Base-by-base conservation (phyloP, 2,329 filamentous ascomycete genomes). In the Eurotiales sp. region DNA sequence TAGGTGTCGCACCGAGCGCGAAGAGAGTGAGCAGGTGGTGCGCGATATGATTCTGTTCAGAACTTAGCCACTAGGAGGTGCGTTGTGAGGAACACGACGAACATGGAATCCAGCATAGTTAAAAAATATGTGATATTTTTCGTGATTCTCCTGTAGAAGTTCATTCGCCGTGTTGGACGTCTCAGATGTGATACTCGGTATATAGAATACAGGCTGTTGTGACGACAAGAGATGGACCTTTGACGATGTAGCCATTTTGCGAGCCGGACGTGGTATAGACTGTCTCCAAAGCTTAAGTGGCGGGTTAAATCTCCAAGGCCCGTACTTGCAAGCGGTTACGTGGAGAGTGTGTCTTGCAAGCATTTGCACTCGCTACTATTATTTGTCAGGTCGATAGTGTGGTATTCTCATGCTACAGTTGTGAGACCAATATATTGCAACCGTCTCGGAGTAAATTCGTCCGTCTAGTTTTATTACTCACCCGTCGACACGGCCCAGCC, bases 21-120 rank as follows among this genome's bases (percentile, higher is more conserved):
- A 86, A 95, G 23, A 93, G 73, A 14, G 84, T 83, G 8, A 95
- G 78, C 4, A 95, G 71, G 30, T 90, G 84, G 60, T 96, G 90
- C 3, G 78, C 78, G 54, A 93, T 88, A 62, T 96, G 90, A 65
- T 96, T 71, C 73, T 37, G 15, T 36, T 25, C 7, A 14, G 1
- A 14, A 8, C 15, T 46, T 3, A 46, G 19, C 32, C 11, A 42
- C 10, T 19, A 5, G 2, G 7, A 15, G 11, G 7, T 22, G n/a
- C n/a, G 8, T 37, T 22, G 7, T 30, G 29, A 19, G 21, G n/a
- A 15, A 32, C 5, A 23, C 14, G 11, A 6, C n/a, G 12, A 19
- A 17, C 88, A 63, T 96, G 91, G 56, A 87, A 95, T 0, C 86
- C 86, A 1, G 68, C 63, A 0, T 78, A 53, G 55, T 93, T 95